Evolutionary conservation across 1,284 basidiomycete species (phyloP).

Genomic region (Irpex sp.): DNA sequence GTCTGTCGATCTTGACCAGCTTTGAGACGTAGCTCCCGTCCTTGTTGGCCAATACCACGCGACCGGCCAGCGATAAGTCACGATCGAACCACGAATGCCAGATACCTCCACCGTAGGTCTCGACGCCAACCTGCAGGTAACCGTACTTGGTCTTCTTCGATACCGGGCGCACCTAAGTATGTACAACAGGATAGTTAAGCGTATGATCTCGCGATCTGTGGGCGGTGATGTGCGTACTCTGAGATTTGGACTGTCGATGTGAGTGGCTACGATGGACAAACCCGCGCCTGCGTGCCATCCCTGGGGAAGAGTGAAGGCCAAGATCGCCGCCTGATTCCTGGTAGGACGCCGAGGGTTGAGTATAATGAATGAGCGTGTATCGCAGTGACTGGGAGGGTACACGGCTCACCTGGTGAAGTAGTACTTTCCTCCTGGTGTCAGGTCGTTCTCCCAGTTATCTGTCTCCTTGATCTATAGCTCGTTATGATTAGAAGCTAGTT

Average conservation of each 20-base stretch:
- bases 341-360: not conserved
- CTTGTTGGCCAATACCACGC: conserved; percentile 68
- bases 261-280: conserved; percentile 83
- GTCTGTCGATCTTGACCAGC: conserved; percentile 83
- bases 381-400: not conserved
- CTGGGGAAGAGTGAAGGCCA: conserved; percentile 83
- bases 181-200: too few species aligned
- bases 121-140: conserved; percentile 79
- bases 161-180: conserved; percentile 75
- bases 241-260: conserved; percentile 88
- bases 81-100: conserved; percentile 89
- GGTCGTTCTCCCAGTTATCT: conserved; percentile 47
- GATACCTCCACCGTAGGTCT: conserved; percentile 84
- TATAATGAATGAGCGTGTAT: not conserved
- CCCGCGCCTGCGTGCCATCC: conserved; percentile 68
- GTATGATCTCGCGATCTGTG: too few species aligned
- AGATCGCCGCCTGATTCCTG: conserved; percentile 79
- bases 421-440: conserved; percentile 83
- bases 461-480: conserved; percentile 50
- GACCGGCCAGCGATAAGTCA: conserved; percentile 86
- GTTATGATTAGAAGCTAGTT: not conserved
- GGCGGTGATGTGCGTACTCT: conserved; percentile 43
- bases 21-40: conserved; percentile 67
- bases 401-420: conserved; percentile 68
- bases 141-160: conserved; percentile 70